A percentile compares a stretch with the other conserved stretches of the same genome.
phyloP scores from a whole-genome alignment of 2,329 filamentous ascomycete species.

The Epicoccum sorghinum region DNA sequence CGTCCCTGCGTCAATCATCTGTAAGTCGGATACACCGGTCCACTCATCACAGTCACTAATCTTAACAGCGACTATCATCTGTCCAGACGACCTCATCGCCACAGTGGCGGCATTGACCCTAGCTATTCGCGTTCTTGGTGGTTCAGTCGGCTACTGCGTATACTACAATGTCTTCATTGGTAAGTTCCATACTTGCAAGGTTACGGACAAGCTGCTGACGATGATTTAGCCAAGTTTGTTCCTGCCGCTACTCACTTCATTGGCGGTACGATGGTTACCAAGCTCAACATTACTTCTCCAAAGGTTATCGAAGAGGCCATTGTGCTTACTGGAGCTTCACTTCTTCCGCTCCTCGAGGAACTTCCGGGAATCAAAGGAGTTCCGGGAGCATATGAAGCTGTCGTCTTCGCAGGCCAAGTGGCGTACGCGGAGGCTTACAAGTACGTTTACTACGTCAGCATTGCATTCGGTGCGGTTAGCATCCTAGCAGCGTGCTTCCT shows the following conservation, averaged over 20 bases:
- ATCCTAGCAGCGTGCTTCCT: constrained; percentile 64
- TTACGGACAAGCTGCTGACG: background rate
- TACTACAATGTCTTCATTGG: constrained; percentile 48
- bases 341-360: constrained; percentile 54
- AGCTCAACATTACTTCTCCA: constrained; percentile 55
- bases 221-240: constrained; percentile 25
- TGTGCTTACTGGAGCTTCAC: constrained; percentile 51
- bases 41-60: background rate
- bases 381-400: constrained; percentile 34
- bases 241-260: constrained; percentile 33
- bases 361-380: constrained; percentile 56
- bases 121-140: constrained; percentile 70
- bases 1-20: constrained; percentile 70
- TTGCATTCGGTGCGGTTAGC: constrained; percentile 64
- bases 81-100: constrained; percentile 71
- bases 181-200: background rate
- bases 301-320: constrained; percentile 57
- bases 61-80: constrained; percentile 65
- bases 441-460: constrained; percentile 67
- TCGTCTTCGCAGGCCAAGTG: constrained; percentile 62
- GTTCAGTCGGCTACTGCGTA: constrained; percentile 65
- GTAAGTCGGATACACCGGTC: constrained; percentile 3
- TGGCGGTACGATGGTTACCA: constrained; percentile 53
- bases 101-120: constrained; percentile 71
- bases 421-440: constrained; percentile 66